Evolutionary conservation across 352 stramenopile genomes (phyloP).

Genomic region (Poterioochromonas sp.): DNA sequence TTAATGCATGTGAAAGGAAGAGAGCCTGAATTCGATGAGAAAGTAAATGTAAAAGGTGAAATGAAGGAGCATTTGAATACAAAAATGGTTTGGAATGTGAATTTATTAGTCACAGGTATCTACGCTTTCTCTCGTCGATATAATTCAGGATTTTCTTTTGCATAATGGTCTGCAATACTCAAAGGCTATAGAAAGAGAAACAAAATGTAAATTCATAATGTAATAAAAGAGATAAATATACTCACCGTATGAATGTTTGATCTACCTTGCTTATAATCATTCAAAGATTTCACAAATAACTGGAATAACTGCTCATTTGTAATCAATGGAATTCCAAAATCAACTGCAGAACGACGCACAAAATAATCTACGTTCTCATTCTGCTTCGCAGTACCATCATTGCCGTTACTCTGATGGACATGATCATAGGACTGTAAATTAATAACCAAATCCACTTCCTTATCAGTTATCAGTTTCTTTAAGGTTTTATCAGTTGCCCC

Average conservation of each 20-base stretch:
- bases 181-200: conserved; percentile 70
- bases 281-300: conserved; percentile 80
- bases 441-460: conserved; percentile 74
- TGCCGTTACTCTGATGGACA: too few relatives aligned
- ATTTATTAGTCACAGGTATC: neutral
- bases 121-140: neutral
- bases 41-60: too few relatives aligned
- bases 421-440: too few relatives aligned
- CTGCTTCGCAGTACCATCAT: conserved; percentile 59
- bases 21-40: too few relatives aligned
- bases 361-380: conserved; percentile 82
- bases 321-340: conserved; percentile 79
- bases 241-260: conserved; percentile 49
- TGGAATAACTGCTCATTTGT: conserved; percentile 83
- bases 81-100: too few relatives aligned
- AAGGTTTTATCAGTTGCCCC: conserved; percentile 46
- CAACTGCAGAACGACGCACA: conserved; percentile 77
- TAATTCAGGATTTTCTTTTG: conserved; percentile 63
- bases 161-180: conserved; percentile 96
- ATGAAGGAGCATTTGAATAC: too few relatives aligned
- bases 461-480: conserved; percentile 41
- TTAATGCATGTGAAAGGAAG: too few relatives aligned
- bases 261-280: conserved; percentile 78
- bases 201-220: neutral
- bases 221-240: neutral